phyloP scores from a whole-genome alignment of 2,329 filamentous ascomycete genomes.

The Aschersonia sp. region DNA sequence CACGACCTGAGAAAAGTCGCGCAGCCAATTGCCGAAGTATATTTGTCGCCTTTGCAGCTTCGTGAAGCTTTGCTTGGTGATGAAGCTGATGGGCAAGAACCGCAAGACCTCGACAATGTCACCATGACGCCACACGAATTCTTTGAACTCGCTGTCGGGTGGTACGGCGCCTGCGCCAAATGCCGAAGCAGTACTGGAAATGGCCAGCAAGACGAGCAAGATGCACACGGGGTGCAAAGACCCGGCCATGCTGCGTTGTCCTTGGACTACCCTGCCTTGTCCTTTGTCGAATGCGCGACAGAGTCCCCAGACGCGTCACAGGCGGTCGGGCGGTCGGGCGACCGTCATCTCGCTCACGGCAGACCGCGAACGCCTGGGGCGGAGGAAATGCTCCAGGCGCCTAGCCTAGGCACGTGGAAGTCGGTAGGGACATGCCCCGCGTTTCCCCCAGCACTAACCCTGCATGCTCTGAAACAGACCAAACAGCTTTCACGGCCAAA shows the following conservation, averaged over 20 bases:
- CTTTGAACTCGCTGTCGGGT: slow-evolving; percentile 21
- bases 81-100: slow-evolving; percentile 20
- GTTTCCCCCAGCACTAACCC: too few species aligned
- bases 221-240: slow-evolving; percentile 3
- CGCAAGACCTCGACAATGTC: slow-evolving; percentile 23
- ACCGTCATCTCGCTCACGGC: too few species aligned
- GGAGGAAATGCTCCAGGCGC: too few species aligned
- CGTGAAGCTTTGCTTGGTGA: slow-evolving; percentile 23
- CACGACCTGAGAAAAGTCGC: slow-evolving; percentile 67
- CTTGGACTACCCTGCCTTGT: neutral
- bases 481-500: too few species aligned
- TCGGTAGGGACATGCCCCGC: too few species aligned
- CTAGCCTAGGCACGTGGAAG: too few species aligned
- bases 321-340: too few species aligned
- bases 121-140: slow-evolving; percentile 25
- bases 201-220: slow-evolving; percentile 11
- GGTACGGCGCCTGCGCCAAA: slow-evolving; percentile 25
- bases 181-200: slow-evolving; percentile 15
- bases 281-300: neutral
- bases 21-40: slow-evolving; percentile 29
- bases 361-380: too few species aligned
- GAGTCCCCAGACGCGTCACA: neutral
- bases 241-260: neutral
- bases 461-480: too few species aligned
- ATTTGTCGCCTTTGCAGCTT: slow-evolving; percentile 21